These are phyloP conservation scores for Phytophthora tubulina DNA, from an alignment of 352 stramenopile genomes.

Conservation along the genomic window DNA sequence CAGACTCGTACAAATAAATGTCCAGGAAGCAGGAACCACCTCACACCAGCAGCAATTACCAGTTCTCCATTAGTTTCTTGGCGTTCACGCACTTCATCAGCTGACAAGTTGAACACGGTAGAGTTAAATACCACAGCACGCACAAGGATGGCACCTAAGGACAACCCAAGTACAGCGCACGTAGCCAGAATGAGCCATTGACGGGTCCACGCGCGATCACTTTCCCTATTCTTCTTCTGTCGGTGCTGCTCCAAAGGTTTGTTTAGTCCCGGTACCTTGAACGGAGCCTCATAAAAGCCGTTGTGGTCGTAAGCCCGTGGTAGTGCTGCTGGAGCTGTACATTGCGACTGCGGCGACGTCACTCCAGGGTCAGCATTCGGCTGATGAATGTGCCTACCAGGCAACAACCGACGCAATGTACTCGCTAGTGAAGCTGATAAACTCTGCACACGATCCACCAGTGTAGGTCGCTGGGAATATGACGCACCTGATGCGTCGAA, in stretches of 20 bases:
- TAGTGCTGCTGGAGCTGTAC: slow-evolving; percentile 45
- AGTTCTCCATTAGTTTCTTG: slow-evolving; percentile 46
- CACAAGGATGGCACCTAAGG: slow-evolving; percentile 46
- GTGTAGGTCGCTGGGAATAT: slow-evolving; percentile 23
- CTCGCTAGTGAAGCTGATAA: slow-evolving; percentile 53
- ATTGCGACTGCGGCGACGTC: slow-evolving; percentile 61
- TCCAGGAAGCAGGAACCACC: slow-evolving; percentile 58
- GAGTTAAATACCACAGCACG: slow-evolving; percentile 31
- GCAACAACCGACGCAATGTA: slow-evolving; percentile 50
- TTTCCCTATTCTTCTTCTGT: slow-evolving; percentile 19
- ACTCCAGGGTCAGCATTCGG: slow-evolving; percentile 14
- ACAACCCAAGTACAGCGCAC: slow-evolving; percentile 47
- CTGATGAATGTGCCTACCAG: slow-evolving; percentile 19
- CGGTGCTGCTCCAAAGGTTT: slow-evolving; percentile 25
- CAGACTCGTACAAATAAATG: slow-evolving; percentile 59
- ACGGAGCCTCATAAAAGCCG: slow-evolving; percentile 48
- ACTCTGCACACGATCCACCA: slow-evolving; percentile 49
- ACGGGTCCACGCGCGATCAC: slow-evolving; percentile 23
- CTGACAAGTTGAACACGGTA: slow-evolving; percentile 41
- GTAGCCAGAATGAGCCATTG: slow-evolving; percentile 42
- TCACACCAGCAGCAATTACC: slow-evolving; percentile 30
- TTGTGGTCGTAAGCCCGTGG: slow-evolving; percentile 56
- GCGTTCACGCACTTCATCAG: slow-evolving; percentile 24
- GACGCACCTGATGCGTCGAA: slow-evolving; percentile 15
- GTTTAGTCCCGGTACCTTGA: slow-evolving; percentile 33